Evolutionary conservation across 805 yeast species (phyloP), one percentile per base, ranked within the genome.

Genomic region (Saturnispora halmiae): DNA sequence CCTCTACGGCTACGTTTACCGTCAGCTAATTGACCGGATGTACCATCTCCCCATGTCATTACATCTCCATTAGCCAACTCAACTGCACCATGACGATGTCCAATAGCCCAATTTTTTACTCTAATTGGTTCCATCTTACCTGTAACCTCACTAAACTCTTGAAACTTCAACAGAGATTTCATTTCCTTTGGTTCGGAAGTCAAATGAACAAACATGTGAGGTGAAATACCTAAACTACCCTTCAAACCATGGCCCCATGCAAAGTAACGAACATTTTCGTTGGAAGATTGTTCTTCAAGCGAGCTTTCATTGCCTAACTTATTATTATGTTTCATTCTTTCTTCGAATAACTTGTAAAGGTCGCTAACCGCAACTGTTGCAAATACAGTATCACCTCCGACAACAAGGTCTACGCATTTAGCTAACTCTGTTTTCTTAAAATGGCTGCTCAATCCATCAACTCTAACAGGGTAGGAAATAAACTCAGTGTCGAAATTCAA

Each of bases 171-270:
- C 38, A 81, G 56, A 1, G 69, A 53, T 50, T 70, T 69, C 44
- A 88, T 56, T 32, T 72, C 72, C 15, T 72, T 63, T 6, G 96
- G 95, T 35, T 69, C 70, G 15, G 74, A 64, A 53, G 79, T 82
- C 14, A 83, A 79, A 58, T 87, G 95, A 27, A 79, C 63, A 57
- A 69, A 87, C 34, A 28, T 29, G 6, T 33, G 38, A 42, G 79
- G 70, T 13, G 85, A 86, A 34, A 74, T 72, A 19, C 96, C 98
- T 41, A 87, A 66, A 60, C 86, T 94, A 14, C 97, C 98, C 51
- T 74, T 71, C 39, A 81, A 57, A 4, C 96, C 95, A 52, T 78
- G 77, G 16, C 98, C 98, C 65, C 87, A 79, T 3, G 85, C 69
- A 48, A 81, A 66, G 36, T 64, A 61, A n/a, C n/a, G n/a, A n/a